Percentiles rank a stretch among this genome's conserved stretches.
These are phyloP conservation scores for Penicillium rolfsii DNA, from an alignment of 2,329 filamentous ascomycete genomes.

Conservation along the genomic window DNA sequence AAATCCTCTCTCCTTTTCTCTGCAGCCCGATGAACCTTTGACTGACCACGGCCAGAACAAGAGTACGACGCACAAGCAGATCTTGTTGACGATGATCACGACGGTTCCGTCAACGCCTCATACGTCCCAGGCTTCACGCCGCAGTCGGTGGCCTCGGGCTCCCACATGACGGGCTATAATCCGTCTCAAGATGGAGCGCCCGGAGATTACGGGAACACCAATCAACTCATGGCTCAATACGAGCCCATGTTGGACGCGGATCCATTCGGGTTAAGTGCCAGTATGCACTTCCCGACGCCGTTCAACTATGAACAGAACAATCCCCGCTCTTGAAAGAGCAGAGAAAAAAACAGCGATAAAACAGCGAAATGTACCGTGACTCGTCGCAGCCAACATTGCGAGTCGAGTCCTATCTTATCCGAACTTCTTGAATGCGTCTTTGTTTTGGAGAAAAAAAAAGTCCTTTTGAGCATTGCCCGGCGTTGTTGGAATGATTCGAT, in stretches of 20 bases:
- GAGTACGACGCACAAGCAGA: slow-evolving; percentile 92
- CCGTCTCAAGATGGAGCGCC: slow-evolving; percentile 43
- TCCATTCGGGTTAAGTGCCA: slow-evolving; percentile 88
- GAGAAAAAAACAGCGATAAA: slow-evolving; percentile 4
- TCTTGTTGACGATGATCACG: slow-evolving; percentile 80
- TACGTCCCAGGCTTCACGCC: slow-evolving; percentile 61
- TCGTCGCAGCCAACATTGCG: neutral
- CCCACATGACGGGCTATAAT: slow-evolving; percentile 49
- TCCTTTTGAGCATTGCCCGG: slow-evolving; percentile 40
- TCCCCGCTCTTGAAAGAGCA: slow-evolving; percentile 29
- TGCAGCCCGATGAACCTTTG: neutral
- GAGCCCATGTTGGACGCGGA: slow-evolving; percentile 91
- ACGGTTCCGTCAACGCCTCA: slow-evolving; percentile 69
- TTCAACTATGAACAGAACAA: slow-evolving; percentile 58
- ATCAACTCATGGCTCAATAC: slow-evolving; percentile 67
- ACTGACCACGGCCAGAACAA: slow-evolving; percentile 70
- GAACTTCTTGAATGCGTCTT: slow-evolving; percentile 13
- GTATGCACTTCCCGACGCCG: slow-evolving; percentile 90
- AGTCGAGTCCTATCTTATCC: neutral
- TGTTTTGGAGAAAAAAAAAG: slow-evolving; percentile 30
- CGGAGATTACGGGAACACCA: slow-evolving; percentile 50
- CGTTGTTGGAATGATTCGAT: slow-evolving; percentile 39
- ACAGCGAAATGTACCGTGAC: slow-evolving; percentile 4
- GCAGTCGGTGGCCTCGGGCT: slow-evolving; percentile 48
- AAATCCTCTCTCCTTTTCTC: slow-evolving; percentile 52